phyloP scores from a whole-genome alignment of 164 flowering plant genomes.

The Dillenia turbinata region DNA sequence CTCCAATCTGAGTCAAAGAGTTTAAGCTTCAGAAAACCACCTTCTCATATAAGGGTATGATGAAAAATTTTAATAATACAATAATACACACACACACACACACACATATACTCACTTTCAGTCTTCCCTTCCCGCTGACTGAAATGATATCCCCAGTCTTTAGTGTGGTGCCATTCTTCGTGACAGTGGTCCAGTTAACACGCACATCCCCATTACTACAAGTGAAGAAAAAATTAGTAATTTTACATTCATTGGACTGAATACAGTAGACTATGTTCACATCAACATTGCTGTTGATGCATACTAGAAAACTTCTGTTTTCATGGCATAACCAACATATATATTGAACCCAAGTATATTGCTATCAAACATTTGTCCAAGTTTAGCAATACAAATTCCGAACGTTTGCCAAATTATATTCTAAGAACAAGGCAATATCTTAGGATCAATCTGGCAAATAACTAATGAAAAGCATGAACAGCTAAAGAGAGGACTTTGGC shows the following conservation, averaged over 20 bases:
- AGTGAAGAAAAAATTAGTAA: neutral
- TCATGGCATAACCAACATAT: no score
- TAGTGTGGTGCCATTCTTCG: slow-evolving; percentile 65
- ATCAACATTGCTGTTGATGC: no score
- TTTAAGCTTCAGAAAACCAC: slow-evolving; percentile 2
- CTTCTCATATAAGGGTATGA: neutral
- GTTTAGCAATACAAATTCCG: no score
- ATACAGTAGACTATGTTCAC: no score
- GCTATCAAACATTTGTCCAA: no score
- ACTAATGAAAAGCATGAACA: no score
- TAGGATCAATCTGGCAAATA: no score
- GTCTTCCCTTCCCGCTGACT: slow-evolving; percentile 82
- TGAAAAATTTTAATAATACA: neutral
- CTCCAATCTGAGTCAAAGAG: slow-evolving; percentile 64
- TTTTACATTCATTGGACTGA: neutral
- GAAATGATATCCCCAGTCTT: slow-evolving; percentile 85
- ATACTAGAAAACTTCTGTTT: no score
- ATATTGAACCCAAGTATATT: no score
- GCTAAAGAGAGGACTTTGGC: no score
- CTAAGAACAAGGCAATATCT: no score
- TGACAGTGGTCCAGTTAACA: slow-evolving; percentile 72
- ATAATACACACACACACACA: neutral
- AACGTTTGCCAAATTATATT: no score
- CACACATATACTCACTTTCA: slow-evolving; percentile 44
- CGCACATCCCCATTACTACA: slow-evolving; percentile 80